Conservation (phyloP, 192 early-diverging fungal species). For the Entophlyctis luteolus region DNA sequence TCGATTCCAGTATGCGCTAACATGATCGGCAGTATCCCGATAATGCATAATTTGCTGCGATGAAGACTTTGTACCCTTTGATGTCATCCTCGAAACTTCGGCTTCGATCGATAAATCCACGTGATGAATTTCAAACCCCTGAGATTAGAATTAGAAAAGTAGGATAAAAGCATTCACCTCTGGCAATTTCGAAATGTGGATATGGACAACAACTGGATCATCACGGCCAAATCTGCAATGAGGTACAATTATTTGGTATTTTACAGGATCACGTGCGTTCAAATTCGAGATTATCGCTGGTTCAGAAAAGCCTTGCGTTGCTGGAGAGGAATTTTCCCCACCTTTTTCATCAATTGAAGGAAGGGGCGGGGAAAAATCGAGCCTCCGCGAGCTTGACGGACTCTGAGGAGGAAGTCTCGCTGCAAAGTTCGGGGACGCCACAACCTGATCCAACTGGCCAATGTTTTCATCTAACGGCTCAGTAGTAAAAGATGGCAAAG, state of each 20-base stretch:
- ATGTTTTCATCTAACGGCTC: no score
- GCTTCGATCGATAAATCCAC: not conserved
- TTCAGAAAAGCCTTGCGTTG: conserved; percentile 6
- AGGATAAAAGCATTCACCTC: not conserved
- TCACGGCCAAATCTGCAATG: conserved; percentile 18
- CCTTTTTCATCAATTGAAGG: no score
- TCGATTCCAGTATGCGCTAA: not conserved
- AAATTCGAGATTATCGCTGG: conserved; percentile 8
- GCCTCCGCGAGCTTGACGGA: no score
- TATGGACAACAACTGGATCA: conserved; percentile 8
- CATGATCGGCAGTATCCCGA: not conserved
- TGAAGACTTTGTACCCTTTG: not conserved
- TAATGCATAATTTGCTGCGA: not conserved
- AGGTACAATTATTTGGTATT: conserved; percentile 14
- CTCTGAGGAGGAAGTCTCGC: no score
- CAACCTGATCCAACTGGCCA: no score
- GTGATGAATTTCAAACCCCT: conserved; percentile 16
- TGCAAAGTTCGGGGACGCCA: no score
- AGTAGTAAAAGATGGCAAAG: conserved; percentile 1
- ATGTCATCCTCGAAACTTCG: not conserved
- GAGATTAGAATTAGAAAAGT: not conserved
- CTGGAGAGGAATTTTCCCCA: not conserved
- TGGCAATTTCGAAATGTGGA: conserved; percentile 22
- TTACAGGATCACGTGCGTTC: conserved; percentile 3
- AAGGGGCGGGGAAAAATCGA: no score